Evolutionary conservation across 805 yeast genomes (phyloP), one percentile per base, ranked within the genome.

Genomic region (Zygosaccharomyces rouxii): DNA sequence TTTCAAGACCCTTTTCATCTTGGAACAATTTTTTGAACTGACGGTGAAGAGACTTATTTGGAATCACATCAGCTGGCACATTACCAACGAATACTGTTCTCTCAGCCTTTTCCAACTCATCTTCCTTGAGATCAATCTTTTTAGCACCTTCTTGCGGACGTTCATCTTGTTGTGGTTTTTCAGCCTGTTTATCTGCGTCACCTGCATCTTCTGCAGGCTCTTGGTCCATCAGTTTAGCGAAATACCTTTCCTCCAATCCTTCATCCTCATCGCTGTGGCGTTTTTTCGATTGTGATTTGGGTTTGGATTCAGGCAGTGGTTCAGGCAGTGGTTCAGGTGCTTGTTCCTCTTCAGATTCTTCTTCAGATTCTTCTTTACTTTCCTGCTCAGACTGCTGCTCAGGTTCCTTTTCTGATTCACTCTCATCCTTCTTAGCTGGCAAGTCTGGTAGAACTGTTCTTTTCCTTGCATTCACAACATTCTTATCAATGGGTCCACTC

Each of bases 21-120:
- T 50, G 47, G 56, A 92, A 86, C n/a, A 77, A 68, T 53, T 72
- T 73, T 65, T 86, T 86, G 68, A 92, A 84, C 46, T 72, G 66
- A 60, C 82, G 86, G 60, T 79, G 79, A 10, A 72, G 67, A 35
- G 72, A 66, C 63, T 87, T 88, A 42, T 80, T 76, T 1, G 84
- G 76, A 54, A 89, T 79, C 7, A 83, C 89, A 0, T 71, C 61
- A 35, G 81, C 69, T 29, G 86, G 79, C 11, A 92, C 78, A 65
- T 94, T 94, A 38, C 97, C 98, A 7, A 94, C 83, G 60, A 94
- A 94, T 0, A 92, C 73, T 0, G 96, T 89, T 57, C 84, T 77
- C 55, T 85, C 88, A 5, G 96, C 95, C 66, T 87, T 86, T 56
- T 79, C 86, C 42, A 86, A 71, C 63, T 89, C 96, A n/a, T 70